A percentile compares a stretch with the other conserved stretches of the same genome.
Evolutionary conservation across 1,284 basidiomycete genomes (phyloP).

Genomic region (Ceratobasidium sp.): DNA sequence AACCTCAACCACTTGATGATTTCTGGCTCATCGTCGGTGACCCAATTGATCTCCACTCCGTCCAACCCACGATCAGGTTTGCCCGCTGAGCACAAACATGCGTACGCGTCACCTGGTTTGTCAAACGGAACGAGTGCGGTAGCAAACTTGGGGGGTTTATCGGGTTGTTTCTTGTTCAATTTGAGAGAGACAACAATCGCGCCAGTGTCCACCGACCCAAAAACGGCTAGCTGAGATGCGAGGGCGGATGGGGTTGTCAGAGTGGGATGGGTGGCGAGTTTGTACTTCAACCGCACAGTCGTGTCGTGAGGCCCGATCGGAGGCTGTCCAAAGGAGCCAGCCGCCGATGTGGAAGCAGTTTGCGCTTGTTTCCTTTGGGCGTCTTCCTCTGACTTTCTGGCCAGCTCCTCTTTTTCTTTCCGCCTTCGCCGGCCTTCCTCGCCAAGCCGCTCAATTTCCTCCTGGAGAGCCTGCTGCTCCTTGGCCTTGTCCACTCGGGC

Average conservation of each 20-base stretch:
- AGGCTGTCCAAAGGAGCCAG: constrained; percentile 12
- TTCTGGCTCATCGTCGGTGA: constrained; percentile 69
- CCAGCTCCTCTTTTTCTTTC: constrained; percentile 54
- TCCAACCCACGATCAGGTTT: constrained; percentile 57
- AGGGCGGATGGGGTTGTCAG: constrained; percentile 62
- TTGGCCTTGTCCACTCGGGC: constrained; percentile 63
- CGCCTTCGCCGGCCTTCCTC: constrained; percentile 68
- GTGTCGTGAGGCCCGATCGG: constrained; percentile 68
- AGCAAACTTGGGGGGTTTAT: constrained; percentile 64
- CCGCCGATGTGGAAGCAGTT: constrained; percentile 15
- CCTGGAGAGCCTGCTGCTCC: constrained; percentile 52
- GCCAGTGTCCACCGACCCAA: constrained; percentile 65
- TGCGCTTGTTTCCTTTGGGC: constrained; percentile 58
- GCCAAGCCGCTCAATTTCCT: constrained; percentile 75
- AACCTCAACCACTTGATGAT: constrained; percentile 75
- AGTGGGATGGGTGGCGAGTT: constrained; percentile 61
- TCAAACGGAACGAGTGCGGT: constrained; percentile 76
- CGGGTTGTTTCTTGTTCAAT: constrained; percentile 56
- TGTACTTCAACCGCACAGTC: constrained; percentile 72
- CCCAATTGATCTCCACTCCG: constrained; percentile 71
- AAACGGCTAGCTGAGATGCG: constrained; percentile 59
- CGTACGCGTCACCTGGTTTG: constrained; percentile 74
- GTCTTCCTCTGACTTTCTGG: constrained; percentile 51
- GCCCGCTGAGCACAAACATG: constrained; percentile 67
- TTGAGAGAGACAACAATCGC: constrained; percentile 71